These are phyloP conservation scores for Lignosus rhinocerotis DNA, from an alignment of 1,284 basidiomycete species.

Conservation along the genomic window DNA sequence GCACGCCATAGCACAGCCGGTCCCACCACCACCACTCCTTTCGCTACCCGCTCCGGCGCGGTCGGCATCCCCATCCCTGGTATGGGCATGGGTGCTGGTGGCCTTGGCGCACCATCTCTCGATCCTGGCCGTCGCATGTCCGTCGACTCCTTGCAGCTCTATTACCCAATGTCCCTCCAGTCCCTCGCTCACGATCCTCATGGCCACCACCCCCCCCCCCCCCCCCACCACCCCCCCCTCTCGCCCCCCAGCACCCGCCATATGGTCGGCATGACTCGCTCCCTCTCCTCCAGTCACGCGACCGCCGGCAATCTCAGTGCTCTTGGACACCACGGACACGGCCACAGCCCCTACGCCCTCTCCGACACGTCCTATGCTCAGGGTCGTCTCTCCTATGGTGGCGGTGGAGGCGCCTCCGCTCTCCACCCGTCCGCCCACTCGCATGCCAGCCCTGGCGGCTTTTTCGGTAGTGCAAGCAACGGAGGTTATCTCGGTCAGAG, in stretches of 20 bases:
- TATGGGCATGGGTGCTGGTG: conserved; percentile 38
- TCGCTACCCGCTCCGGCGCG: conserved; percentile 41
- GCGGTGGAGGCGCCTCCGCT: conserved; percentile 19
- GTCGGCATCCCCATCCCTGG: conserved; percentile 20
- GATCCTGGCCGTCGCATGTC: conserved; percentile 40
- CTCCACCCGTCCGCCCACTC: conserved; percentile 26
- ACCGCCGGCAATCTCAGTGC: conserved; percentile 27
- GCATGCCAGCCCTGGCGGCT: conserved; percentile 21
- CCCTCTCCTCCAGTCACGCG: conserved; percentile 29
- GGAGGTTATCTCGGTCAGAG: conserved; percentile 25
- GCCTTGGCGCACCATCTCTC: conserved; percentile 28
- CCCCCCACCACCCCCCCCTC: conserved; percentile 11
- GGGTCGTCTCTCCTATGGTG: conserved; percentile 27
- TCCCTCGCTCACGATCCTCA: conserved; percentile 35
- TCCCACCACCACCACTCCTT: conserved; percentile 72
- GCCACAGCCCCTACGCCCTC: conserved; percentile 27
- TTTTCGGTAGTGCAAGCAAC: conserved; percentile 27
- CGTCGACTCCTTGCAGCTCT: conserved; percentile 64
- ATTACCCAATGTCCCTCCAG: conserved; percentile 74
- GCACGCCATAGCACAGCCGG: conserved; percentile 71
- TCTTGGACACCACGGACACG: conserved; percentile 27
- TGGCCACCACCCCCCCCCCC: conserved; percentile 13
- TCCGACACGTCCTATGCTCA: conserved; percentile 23
- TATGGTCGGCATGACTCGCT: conserved; percentile 34
- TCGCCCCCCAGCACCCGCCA: conserved; percentile 27